Conservation (phyloP, 1,284 basidiomycete species). For the Testicularia cyperi region DNA sequence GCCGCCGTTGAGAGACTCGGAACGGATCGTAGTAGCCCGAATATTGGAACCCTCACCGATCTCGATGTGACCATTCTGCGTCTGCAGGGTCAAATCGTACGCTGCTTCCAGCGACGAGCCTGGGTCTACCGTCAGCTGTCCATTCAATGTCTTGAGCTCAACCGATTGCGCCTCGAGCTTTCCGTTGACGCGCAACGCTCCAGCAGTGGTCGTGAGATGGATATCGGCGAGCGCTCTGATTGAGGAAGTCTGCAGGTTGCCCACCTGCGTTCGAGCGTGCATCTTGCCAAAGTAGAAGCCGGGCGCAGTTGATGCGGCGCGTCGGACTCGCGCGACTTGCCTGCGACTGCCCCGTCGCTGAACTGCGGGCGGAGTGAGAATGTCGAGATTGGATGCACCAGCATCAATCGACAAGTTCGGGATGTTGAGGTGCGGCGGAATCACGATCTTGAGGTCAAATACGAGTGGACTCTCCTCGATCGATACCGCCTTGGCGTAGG, state of each 20-base stretch:
- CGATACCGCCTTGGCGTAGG: constrained; percentile 35
- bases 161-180: constrained; percentile 25
- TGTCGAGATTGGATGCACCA: constrained; percentile 31
- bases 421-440: constrained; percentile 36
- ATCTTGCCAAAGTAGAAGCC: constrained; percentile 38
- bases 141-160: constrained; percentile 28
- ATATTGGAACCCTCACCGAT: constrained; percentile 22
- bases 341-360: not conserved
- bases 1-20: constrained; percentile 30
- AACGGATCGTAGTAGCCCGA: constrained; percentile 24
- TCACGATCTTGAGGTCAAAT: constrained; percentile 42
- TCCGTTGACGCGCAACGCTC: constrained; percentile 24
- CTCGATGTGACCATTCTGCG: constrained; percentile 30
- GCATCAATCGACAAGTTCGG: constrained; percentile 31
- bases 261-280: constrained; percentile 31
- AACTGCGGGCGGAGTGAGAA: constrained; percentile 9
- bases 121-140: constrained; percentile 22
- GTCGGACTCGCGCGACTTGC: not conserved
- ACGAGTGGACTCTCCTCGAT: constrained; percentile 30
- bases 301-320: constrained; percentile 4
- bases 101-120: constrained; percentile 21
- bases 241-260: constrained; percentile 20
- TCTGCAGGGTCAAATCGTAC: constrained; percentile 27
- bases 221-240: constrained; percentile 36
- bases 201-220: constrained; percentile 35